Base-by-base conservation (phyloP, 129 eudicot genomes). In the Ambrosia trifida region DNA sequence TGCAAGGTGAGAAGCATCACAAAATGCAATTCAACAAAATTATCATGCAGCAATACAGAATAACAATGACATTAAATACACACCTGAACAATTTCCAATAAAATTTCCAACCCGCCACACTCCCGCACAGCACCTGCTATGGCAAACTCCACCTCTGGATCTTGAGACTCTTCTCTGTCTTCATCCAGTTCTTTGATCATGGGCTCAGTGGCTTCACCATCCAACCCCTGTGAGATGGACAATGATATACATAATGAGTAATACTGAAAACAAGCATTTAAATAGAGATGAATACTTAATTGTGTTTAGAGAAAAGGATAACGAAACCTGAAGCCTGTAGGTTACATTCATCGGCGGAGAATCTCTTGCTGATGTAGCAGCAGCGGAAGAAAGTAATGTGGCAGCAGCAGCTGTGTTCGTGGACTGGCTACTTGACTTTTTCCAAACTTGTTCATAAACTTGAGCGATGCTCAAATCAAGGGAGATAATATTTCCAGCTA, bases 151-250 rank as follows among this genome's bases (percentile, higher is more conserved):
- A 95, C 85, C 82, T 95, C 99, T 19, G 97, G 99, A 78, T 95
- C 99, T 86, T 95, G 97, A 43, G 91, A 85, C 83, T 95, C 97
- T 83, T 95, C 99, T 60, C 99, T 79, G 69, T 95, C 99, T 72
- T 95, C 99, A 30, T 95, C 99, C 59, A 95, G 78, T 74, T 95
- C 99, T 84, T 95, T 95, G 75, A 95, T 95, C 99, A 95, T 95
- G 61, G 96, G 97, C 74, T 95, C 99, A 4, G 99, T 95, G 64
- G 99, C 99, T 83, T 95, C 99, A 70, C 99, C 99, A 76, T 95
- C 99, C 79, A 95, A 81, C 12, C 99, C 99, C 99, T 95, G 81
- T 32, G 11, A 66, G n/a, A 79, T 11, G 40, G 57, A 65, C 36
- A 58, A 62, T 50, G 19, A 58, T 31, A 50, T 54, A 64, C 44